Conservation (phyloP, 345 rosid genomes). For the Pistacia vera region DNA sequence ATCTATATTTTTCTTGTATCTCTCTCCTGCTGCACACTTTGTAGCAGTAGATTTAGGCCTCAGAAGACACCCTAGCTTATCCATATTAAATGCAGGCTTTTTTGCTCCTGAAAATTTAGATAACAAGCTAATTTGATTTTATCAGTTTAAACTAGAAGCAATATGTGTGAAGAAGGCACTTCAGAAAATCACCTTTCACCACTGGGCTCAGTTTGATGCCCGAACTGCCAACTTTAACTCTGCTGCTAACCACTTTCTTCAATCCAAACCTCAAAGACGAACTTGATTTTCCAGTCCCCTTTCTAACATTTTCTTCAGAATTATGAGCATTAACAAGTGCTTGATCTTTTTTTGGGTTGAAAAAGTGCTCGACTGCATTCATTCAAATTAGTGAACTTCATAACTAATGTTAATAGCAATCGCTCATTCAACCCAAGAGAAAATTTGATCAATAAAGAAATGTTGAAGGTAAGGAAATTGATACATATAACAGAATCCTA, state of each 20-base stretch:
- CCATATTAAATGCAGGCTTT: slow-evolving; percentile 15
- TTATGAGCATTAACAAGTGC: slow-evolving; percentile 14
- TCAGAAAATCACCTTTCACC: slow-evolving; percentile 20
- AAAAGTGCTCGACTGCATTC: slow-evolving; percentile 46
- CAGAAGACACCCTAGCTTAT: slow-evolving; percentile 26
- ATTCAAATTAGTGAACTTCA: slow-evolving; percentile 9
- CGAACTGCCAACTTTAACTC: slow-evolving; percentile 14
- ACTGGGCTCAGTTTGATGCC: slow-evolving; percentile 19
- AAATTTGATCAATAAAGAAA: slow-evolving; percentile 1
- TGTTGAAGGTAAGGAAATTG: not conserved
- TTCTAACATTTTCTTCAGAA: slow-evolving; percentile 20
- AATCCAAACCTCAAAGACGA: slow-evolving; percentile 12
- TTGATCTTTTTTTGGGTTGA: slow-evolving; percentile 38
- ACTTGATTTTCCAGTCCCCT: no score
- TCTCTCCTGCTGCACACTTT: slow-evolving; percentile 1
- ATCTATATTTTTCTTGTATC: slow-evolving; percentile 37
- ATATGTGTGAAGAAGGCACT: not conserved
- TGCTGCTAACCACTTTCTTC: not conserved
- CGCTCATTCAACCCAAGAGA: not conserved
- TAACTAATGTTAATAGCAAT: not conserved
- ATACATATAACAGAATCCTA: not conserved
- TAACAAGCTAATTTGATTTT: slow-evolving; percentile 14
- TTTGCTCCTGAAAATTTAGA: slow-evolving; percentile 23
- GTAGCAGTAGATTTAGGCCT: slow-evolving; percentile 13
- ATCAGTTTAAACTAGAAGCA: slow-evolving; percentile 1